Evolutionary conservation across 768 basidiomycete species (phyloP), one percentile per base, ranked within the genome.

Genomic region (Suillus hirtellus): DNA sequence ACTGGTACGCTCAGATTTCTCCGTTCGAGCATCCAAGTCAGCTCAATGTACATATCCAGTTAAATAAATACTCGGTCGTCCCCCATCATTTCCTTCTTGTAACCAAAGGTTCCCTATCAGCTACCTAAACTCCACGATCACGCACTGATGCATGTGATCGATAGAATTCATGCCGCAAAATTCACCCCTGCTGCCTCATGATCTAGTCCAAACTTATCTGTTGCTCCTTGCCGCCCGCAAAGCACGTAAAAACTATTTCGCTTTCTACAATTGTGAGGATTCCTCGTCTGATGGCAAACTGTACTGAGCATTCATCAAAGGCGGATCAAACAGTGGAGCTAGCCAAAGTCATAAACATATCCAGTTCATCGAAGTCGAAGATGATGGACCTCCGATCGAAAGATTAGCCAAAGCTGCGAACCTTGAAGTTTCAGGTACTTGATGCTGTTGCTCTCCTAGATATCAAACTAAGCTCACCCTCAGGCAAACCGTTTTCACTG

Each of bases 341-440:
- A 95, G 93, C 72, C 95, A 97, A 76, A 80, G 84, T 2, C 94
- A 96, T 77, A 94, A 96, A 70, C 95, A 97, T 72, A 67, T 96
- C n/a, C 95, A 96, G 73, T 89, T 96, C 66, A 75, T 96, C 40
- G 89, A 92, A 40, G 71, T 86, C 19, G 82, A 83, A 11, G 78
- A 77, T 46, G 82, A 83, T 42, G 89, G 86, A 1, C 90, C 92
- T 15, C 95, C 95, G 0, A 81, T 95, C 31, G 95, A 96, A 74
- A 78, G 75, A 61, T 79, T 94, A 60, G 88, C 92, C 5, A 80
- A 80, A 67, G 75, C 77, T 21, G 78, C 83, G 11, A 80, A 77
- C 17, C 73, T 94, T 54, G 88, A 93, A 71, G 81, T 76, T 49
- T 79, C 84, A 63, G 81, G 90, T 88, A 65, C 17, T 76, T 7